Evolutionary conservation across 2,329 filamentous ascomycete genomes (phyloP), one percentile per base, ranked within the genome.

Genomic region (Penicillium brasilianum): DNA sequence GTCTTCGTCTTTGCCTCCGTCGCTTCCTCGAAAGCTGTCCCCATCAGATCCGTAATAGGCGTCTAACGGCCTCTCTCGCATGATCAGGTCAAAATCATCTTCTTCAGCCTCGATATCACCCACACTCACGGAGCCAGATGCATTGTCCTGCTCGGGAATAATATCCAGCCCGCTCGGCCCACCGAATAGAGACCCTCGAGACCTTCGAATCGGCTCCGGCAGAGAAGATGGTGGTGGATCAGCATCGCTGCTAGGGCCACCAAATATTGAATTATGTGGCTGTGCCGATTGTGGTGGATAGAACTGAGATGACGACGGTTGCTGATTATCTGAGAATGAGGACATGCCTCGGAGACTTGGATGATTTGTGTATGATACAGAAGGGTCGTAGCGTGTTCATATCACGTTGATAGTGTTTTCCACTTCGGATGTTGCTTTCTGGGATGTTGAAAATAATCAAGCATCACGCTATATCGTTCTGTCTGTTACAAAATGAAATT

Each of bases 201-300:
- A 73, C 25, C 61, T 66, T 51, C 52, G 60, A 9, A 58, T 36
- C 34, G 56, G 61, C 59, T 69, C 68, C 20, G 69, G 71, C 46
- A 73, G 74, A 25, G 72, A 72, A 49, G 74, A 76, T 36, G 71
- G 66, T 51, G 67, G 69, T 44, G 66, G 66, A 43, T 55, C 63
- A 36, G 43, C 58, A 64, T 69, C 68, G 50, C 66, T 70, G 62
- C 67, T 70, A n/a, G 66, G 68, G 14, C 66, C 67, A 4, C 67
- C 68, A 50, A 68, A 70, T 39, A 70, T 37, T 37, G 67, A 70
- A 16, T 37, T 51, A 18, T 48, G 53, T 10, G 61, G 62, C 50
- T 70, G 68, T 10, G 67, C 66, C 20, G 66, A 70, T 32, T 62
- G 56, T 13, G 68, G 68, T 4, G 67, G 63, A 10, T 63, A 59